Evolutionary conservation across 1,139 yeast genomes (phyloP).

Genomic region (Neolecta irregularis): DNA sequence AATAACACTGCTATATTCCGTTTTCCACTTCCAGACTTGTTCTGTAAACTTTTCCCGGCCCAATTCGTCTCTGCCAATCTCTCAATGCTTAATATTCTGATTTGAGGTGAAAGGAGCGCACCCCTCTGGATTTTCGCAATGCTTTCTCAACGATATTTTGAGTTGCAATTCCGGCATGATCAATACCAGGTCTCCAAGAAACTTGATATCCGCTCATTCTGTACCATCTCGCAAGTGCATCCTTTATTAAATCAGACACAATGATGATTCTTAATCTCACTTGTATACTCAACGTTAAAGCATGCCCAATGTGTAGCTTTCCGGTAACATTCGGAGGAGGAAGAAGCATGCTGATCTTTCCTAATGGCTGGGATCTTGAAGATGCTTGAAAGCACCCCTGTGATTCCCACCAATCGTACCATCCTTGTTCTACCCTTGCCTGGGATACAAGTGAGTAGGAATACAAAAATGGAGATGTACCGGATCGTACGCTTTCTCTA

Average conservation of each 20-base stretch:
- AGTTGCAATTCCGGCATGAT: slow-evolving; percentile 15
- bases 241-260: slow-evolving; percentile 1
- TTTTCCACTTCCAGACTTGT: slow-evolving; percentile 5
- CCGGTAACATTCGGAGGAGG: slow-evolving; percentile 15
- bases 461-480: too few species aligned
- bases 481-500: too few species aligned
- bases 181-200: slow-evolving; percentile 12
- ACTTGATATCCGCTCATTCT: slow-evolving; percentile 9
- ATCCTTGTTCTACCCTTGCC: neutral
- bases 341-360: slow-evolving; percentile 1
- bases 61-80: slow-evolving; percentile 6
- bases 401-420: slow-evolving; percentile 5
- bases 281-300: slow-evolving; percentile 12
- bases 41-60: slow-evolving; percentile 5
- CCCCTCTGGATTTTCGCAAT: slow-evolving; percentile 7
- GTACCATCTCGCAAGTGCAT: slow-evolving; percentile 10
- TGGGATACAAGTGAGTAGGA: too few species aligned
- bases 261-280: slow-evolving; percentile 1
- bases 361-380: neutral
- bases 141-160: slow-evolving; percentile 11
- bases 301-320: slow-evolving; percentile 13
- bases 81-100: neutral
- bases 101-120: neutral
- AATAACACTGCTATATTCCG: neutral
- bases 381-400: neutral